Conservation (phyloP, 2,329 filamentous ascomycete species). For the Cyphellophora attinorum region DNA sequence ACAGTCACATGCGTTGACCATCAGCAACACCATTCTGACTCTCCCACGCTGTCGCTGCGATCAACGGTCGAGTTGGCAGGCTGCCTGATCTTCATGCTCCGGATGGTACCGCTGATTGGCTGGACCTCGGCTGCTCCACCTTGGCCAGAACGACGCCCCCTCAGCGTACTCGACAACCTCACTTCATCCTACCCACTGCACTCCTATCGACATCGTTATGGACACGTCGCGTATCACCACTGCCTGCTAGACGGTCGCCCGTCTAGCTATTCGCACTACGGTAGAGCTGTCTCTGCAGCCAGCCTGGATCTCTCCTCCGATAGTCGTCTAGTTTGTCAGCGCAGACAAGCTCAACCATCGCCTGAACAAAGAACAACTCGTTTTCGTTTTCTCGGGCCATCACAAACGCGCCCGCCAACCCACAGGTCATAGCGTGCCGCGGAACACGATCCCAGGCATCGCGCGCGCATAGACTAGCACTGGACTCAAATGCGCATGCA, state of each 20-base stretch:
- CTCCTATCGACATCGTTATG: constrained; percentile 19
- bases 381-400: no score
- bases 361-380: constrained; percentile 6
- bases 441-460: no score
- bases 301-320: constrained; percentile 34
- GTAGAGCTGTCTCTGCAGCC: constrained; percentile 34
- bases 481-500: neutral
- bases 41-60: no score
- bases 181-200: constrained; percentile 5
- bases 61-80: no score
- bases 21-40: no score
- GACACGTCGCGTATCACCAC: constrained; percentile 13
- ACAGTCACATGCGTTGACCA: no score
- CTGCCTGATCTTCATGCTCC: neutral
- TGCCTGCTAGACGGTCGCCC: constrained; percentile 33
- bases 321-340: constrained; percentile 33
- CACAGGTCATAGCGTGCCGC: no score
- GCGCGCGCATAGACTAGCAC: neutral
- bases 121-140: neutral
- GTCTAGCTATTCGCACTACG: constrained; percentile 34
- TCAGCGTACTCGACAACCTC: constrained; percentile 7
- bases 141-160: constrained; percentile 4
- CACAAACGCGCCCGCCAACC: no score
- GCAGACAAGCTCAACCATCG: constrained; percentile 11
- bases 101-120: constrained; percentile 1